Base-by-base conservation (phyloP, 495 filamentous ascomycete species). In the Lasiosphaeria hispida region DNA sequence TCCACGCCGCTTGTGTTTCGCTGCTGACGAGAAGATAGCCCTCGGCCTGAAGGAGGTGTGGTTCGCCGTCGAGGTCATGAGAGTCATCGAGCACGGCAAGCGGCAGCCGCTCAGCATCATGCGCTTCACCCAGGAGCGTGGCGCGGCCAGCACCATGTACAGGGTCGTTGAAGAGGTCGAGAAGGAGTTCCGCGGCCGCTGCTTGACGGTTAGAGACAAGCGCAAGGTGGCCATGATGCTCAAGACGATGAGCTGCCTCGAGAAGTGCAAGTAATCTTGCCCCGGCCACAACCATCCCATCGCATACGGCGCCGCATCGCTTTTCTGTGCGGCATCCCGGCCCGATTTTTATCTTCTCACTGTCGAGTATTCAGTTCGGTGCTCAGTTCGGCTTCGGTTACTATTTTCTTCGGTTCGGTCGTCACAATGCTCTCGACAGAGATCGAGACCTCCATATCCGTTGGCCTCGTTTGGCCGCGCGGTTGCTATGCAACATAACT, bases 61-160 rank as follows among this genome's bases (percentile, higher is more conserved):
- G 14, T 89, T 97, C 65, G 87, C 89, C 4, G 80, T 83, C 44
- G 90, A 97, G 65, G 80, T 97, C 63, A 92, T 90, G 72, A 89
- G 85, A 9, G 84, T 95, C 10, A 86, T 92, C 35, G 88, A 95
- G 69, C 87, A 90, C 60, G 88, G 89, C 36, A 83, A 80, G 63
- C 79, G 83, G 52, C 83, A 83, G 55, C 67, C 68, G 34, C 80
- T 96, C 14, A 86, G 85, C 69, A 82, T 96, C 42, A 89, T 87
- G 19, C 85, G 89, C 13, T 89, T 97, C 73, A 91, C 87, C 33
- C 93, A 96, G 66, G 89, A 92, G 64, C 83, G 85, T 44, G 94
- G 94, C 14, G 91, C 92, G 0, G 92, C 89, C 1, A 88, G 84
- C 52, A 91, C 87, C 33, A 95, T 98, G 74, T 78, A 88, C 63